phyloP scores from a whole-genome alignment of 2,329 filamentous ascomycete species.

The Xylariaceae sp. region DNA sequence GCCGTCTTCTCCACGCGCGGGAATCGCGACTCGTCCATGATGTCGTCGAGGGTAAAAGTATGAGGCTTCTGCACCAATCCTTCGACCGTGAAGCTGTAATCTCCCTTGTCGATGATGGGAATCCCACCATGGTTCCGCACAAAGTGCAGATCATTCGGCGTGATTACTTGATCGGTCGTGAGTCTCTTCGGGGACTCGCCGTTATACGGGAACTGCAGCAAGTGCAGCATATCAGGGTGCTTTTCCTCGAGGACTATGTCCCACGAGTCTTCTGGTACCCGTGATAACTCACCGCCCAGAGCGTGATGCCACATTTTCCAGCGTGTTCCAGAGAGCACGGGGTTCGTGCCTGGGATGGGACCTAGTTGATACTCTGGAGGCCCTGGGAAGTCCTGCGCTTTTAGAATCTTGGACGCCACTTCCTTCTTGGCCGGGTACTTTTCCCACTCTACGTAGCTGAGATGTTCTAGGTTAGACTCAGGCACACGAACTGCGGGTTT shows the following conservation, averaged over 20 bases:
- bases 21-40: constrained; percentile 58
- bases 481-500: too few relatives aligned
- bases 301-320: constrained; percentile 59
- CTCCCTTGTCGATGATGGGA: constrained; percentile 57
- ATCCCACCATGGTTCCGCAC: constrained; percentile 71
- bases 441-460: constrained; percentile 65
- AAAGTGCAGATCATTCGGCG: constrained; percentile 56
- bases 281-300: constrained; percentile 40
- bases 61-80: constrained; percentile 59
- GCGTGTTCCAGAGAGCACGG: constrained; percentile 43
- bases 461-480: too few relatives aligned
- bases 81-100: constrained; percentile 52
- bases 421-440: constrained; percentile 65
- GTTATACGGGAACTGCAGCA: constrained; percentile 63
- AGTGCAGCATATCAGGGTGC: constrained; percentile 56
- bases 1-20: constrained; percentile 55
- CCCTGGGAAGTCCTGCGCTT: constrained; percentile 46
- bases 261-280: constrained; percentile 57
- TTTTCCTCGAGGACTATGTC: constrained; percentile 53
- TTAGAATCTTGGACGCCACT: constrained; percentile 52
- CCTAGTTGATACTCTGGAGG: constrained; percentile 54
- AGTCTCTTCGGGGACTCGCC: constrained; percentile 58
- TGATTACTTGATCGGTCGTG: constrained; percentile 52
- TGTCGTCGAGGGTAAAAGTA: constrained; percentile 53
- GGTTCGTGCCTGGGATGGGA: constrained; percentile 54